A percentile compares a stretch with the other conserved stretches of the same genome.
Evolutionary conservation across 192 early-diverging fungal species (phyloP).

Genomic region (Coemansia sp.): DNA sequence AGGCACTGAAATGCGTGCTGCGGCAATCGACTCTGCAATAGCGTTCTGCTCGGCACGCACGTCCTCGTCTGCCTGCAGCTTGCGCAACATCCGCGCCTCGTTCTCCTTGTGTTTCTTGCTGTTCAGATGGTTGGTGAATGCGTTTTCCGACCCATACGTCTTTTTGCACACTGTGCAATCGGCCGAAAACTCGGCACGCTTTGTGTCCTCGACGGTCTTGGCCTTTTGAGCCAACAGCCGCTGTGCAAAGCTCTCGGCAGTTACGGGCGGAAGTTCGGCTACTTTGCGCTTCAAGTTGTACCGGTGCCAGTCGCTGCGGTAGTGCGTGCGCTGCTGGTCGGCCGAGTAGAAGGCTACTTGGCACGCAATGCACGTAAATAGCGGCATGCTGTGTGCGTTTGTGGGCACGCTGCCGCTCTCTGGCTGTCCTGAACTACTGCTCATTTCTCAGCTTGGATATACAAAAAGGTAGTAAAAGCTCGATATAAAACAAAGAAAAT

Average conservation of each 20-base stretch:
- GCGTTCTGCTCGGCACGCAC: conserved; percentile 37
- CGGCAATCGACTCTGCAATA: conserved; percentile 45
- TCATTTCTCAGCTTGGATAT: not conserved
- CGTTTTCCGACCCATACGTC: conserved; percentile 77
- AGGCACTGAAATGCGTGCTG: not conserved
- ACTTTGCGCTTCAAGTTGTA: conserved; percentile 99
- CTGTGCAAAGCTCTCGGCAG: conserved; percentile 77
- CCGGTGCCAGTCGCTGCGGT: conserved; percentile 96
- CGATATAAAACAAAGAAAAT: not conserved
- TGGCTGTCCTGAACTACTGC: not conserved
- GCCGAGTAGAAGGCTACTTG: conserved; percentile 90
- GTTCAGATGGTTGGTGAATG: conserved; percentile 83
- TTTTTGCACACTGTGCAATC: conserved; percentile 62
- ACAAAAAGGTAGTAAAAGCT: too few relatives aligned
- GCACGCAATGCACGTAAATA: conserved; percentile 86
- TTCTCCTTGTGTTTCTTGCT: conserved; percentile 95
- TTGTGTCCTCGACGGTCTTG: conserved; percentile 49
- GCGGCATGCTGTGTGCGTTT: conserved; percentile 52
- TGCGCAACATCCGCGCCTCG: conserved; percentile 54
- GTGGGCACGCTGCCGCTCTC: conserved; percentile 29
- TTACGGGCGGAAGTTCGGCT: conserved; percentile 82
- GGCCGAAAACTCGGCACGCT: conserved; percentile 39
- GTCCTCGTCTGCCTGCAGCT: conserved; percentile 46
- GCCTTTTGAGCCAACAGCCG: conserved; percentile 68
- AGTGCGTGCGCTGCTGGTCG: conserved; percentile 89